Evolutionary conservation across 1,139 yeast genomes (phyloP).

Genomic region (Torulaspora pretoriensis): DNA sequence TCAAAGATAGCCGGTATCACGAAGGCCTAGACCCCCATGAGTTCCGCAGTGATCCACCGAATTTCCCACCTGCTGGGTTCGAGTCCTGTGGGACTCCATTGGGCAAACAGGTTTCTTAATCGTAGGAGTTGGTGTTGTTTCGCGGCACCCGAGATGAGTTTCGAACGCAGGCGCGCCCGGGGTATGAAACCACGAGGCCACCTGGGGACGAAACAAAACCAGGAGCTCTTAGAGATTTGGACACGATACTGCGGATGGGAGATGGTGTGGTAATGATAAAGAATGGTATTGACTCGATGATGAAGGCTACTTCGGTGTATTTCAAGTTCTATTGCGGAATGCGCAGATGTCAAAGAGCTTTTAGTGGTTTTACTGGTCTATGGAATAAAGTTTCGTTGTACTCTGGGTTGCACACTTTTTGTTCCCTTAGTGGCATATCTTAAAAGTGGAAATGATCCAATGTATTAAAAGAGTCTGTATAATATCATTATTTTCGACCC

Average conservation of each 20-base stretch:
- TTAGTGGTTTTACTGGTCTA: no score
- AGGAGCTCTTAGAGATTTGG: not conserved
- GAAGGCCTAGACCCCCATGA: not conserved
- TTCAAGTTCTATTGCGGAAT: not conserved
- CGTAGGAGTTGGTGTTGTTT: slow-evolving; percentile 27
- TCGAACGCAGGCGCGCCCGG: slow-evolving; percentile 4
- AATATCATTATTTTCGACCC: no score
- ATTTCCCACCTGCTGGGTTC: slow-evolving; percentile 37
- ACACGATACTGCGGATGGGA: not conserved
- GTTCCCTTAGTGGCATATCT: no score
- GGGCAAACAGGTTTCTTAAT: slow-evolving; percentile 27
- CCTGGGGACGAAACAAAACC: slow-evolving; percentile 5
- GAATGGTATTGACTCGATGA: no score
- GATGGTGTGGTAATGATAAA: no score
- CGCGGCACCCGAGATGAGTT: slow-evolving; percentile 10
- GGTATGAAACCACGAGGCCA: slow-evolving; percentile 1
- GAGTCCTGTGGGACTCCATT: slow-evolving; percentile 5
- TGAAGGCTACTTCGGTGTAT: not conserved
- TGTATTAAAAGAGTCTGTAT: no score
- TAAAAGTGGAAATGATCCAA: no score
- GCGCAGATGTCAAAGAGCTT: not conserved
- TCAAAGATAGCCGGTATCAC: slow-evolving; percentile 8
- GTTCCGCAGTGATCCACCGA: slow-evolving; percentile 37
- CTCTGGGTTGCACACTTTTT: no score
- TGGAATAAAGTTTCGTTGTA: no score